A percentile compares a stretch with the other conserved stretches of the same genome.
Evolutionary conservation across 768 basidiomycete species (phyloP).

Genomic region (Leccinum variicolor): DNA sequence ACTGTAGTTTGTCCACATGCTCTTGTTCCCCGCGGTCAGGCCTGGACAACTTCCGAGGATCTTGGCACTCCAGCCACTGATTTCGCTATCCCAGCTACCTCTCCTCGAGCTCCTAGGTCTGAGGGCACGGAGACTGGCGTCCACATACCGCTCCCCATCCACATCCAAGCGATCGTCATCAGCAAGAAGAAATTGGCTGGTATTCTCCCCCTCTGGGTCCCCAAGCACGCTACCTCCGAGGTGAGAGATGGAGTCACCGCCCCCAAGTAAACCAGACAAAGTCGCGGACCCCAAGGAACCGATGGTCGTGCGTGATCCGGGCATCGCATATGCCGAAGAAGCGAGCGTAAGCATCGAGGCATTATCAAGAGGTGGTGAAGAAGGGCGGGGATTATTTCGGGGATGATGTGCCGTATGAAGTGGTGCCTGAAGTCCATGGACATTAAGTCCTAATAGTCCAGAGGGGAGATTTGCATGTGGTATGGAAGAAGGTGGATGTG

Average conservation of each 20-base stretch:
- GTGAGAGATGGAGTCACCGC: constrained; percentile 65
- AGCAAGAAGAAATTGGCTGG: constrained; percentile 62
- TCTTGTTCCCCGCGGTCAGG: constrained; percentile 50
- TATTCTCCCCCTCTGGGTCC: constrained; percentile 56
- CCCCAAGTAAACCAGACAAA: constrained; percentile 49
- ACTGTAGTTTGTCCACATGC: constrained; percentile 60
- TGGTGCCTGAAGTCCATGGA: constrained; percentile 65
- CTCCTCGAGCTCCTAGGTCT: constrained; percentile 81
- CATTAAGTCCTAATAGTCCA: constrained; percentile 27
- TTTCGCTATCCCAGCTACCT: constrained; percentile 91
- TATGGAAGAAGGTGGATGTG: constrained; percentile 40
- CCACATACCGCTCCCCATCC: constrained; percentile 59
- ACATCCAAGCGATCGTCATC: constrained; percentile 61
- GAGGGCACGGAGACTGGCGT: constrained; percentile 88
- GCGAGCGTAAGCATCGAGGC: constrained; percentile 92
- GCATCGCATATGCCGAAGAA: constrained; percentile 84
- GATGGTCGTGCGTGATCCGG: constrained; percentile 49
- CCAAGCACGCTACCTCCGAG: constrained; percentile 58
- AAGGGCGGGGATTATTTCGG: constrained; percentile 91
- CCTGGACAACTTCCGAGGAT: constrained; percentile 46
- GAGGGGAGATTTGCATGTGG: constrained; percentile 20
- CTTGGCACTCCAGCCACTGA: constrained; percentile 83
- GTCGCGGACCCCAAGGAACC: constrained; percentile 42
- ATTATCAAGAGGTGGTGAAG: constrained; percentile 86
- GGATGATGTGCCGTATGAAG: constrained; percentile 91